Evolutionary conservation across 2,329 filamentous ascomycete species (phyloP).

Genomic region (Penicillium sclerotigenum): DNA sequence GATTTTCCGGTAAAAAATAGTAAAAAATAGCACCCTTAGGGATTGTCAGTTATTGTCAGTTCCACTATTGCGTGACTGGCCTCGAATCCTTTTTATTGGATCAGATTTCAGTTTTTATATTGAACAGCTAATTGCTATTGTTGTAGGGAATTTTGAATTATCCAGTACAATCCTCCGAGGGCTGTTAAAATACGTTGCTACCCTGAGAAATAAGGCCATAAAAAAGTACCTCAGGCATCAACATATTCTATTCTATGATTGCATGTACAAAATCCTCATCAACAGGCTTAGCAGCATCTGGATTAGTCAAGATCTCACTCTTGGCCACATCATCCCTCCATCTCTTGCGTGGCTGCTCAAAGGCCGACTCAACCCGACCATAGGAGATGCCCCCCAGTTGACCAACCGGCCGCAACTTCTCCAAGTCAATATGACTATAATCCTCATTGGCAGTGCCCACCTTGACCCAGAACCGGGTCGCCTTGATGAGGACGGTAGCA

Average conservation of each 20-base stretch:
- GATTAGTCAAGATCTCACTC: conserved; percentile 14
- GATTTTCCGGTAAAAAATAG: no score
- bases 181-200: neutral
- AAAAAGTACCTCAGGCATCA: neutral
- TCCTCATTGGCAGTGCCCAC: conserved; percentile 80
- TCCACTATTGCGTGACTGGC: neutral
- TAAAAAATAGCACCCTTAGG: no score
- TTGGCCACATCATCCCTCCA: conserved; percentile 21
- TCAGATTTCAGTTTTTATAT: neutral
- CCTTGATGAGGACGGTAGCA: conserved; percentile 72
- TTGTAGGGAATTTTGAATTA: neutral
- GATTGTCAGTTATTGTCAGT: neutral
- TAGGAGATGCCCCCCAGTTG: conserved; percentile 86
- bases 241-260: neutral
- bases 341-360: conserved; percentile 61
- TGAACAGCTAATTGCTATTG: neutral
- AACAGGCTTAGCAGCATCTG: conserved; percentile 14
- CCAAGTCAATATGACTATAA: conserved; percentile 67
- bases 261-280: neutral
- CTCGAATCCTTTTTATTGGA: neutral
- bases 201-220: neutral
- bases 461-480: conserved; percentile 77
- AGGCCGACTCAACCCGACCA: conserved; percentile 60
- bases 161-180: neutral
- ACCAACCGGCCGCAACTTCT: conserved; percentile 70